phyloP scores from a whole-genome alignment of 371 early-diverging fungal species.

The Batrachochytrium dendrobatidis region DNA sequence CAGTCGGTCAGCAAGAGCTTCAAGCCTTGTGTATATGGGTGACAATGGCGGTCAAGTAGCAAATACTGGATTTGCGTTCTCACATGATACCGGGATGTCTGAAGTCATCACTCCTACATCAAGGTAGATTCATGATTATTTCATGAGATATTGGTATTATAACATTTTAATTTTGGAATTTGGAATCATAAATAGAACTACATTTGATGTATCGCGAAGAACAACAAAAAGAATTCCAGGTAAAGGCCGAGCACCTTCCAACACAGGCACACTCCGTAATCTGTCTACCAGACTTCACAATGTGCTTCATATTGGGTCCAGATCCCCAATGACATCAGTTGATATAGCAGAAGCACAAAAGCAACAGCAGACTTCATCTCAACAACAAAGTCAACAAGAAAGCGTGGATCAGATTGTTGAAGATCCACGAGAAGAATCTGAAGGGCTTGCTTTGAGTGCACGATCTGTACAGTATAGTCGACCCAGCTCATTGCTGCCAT shows the following conservation, averaged over 20 bases:
- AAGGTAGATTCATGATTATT: no score
- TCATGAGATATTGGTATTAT: no score
- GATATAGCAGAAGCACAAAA: background rate
- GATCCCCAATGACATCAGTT: background rate
- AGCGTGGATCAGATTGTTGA: no score
- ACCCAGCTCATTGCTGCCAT: no score
- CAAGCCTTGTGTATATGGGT: constrained; percentile 35
- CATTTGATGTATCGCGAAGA: background rate
- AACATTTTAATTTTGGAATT: background rate
- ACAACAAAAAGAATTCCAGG: no score
- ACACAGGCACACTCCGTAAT: background rate
- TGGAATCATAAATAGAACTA: background rate
- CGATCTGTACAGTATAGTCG: no score
- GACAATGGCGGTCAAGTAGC: constrained; percentile 19
- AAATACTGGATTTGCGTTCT: constrained; percentile 43
- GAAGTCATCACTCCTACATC: constrained; percentile 34
- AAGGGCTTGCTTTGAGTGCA: no score
- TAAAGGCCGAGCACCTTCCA: background rate
- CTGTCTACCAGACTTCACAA: background rate
- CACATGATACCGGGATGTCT: constrained; percentile 40
- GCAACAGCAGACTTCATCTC: no score
- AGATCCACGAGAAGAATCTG: no score
- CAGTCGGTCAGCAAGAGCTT: background rate
- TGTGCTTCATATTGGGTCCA: background rate
- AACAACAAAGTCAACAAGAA: no score